Base-by-base conservation (phyloP, 164 flowering plant species). In the Umbellularia californica region DNA sequence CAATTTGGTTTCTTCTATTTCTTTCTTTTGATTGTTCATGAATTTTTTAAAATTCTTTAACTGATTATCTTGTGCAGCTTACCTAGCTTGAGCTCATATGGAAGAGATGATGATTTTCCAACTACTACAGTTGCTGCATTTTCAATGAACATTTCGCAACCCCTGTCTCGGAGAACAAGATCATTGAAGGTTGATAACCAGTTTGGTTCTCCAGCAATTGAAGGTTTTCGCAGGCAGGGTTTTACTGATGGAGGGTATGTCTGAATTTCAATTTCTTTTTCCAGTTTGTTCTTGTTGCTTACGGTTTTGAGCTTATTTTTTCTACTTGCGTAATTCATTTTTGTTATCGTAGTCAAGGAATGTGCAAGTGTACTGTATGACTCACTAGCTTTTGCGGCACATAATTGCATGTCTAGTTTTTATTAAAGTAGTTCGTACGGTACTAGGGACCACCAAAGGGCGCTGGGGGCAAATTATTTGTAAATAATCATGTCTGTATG, bases 151-250 rank as follows among this genome's bases (percentile, higher is more conserved):
- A 85, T 76, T 80, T 85, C 92, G 62, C 98, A 87, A 69, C 77
- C 98, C 70, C 77, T 90, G 50, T 95, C 97, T 79, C 90, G 97
- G 78, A 90, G 99, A 80, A 95, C 97, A 55, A 88, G 95, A 84
- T 80, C 74, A 69, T 69, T 83, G 69, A 92, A 86, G 81, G 87
- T 87, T 79, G 98, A 91, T 73, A 88, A 79, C 74, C 90, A 86
- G 47, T 69, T 83, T 78, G 85, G 84, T 78, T 74, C 84, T 76
- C 70, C 81, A 50, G 87, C 84, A 64, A 77, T 74, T 77, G 90
- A 90, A 85, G 89, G 89, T 77, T 80, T 87, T 63, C 77, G 77
- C 69, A 84, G 86, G 77, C 82, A 84, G n/a, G 78, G 80, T 77
- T 91, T 90, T 62, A 60, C 88, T 77, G 97, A 90, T 82, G 96